These are phyloP conservation scores for Cladobotryum protrusum DNA, from an alignment of 2,329 filamentous ascomycete genomes.

Conservation along the genomic window DNA sequence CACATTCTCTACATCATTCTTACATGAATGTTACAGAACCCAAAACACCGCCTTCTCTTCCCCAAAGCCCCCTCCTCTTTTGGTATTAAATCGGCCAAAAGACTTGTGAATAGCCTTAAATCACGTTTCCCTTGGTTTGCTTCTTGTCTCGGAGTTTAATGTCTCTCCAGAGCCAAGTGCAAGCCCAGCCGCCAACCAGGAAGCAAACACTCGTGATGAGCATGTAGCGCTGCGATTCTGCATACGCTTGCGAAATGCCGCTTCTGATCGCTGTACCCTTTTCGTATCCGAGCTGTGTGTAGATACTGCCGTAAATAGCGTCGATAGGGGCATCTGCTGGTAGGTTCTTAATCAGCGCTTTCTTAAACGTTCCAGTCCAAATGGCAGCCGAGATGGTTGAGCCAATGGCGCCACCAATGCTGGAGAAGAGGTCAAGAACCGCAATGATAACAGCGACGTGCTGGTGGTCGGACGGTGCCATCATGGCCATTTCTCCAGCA, in stretches of 20 bases:
- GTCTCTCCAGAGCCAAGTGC: slow-evolving; percentile 42
- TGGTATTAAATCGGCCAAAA: too few species aligned
- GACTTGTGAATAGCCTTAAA: slow-evolving; percentile 16
- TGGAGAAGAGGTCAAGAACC: slow-evolving; percentile 53
- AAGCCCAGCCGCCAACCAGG: slow-evolving; percentile 32
- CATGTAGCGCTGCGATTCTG: slow-evolving; percentile 46
- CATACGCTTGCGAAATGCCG: slow-evolving; percentile 57
- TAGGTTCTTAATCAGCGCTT: slow-evolving; percentile 42
- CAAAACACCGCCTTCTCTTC: too few species aligned
- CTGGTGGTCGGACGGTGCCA: slow-evolving; percentile 55
- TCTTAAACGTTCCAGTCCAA: slow-evolving; percentile 55
- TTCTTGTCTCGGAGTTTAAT: slow-evolving; percentile 42
- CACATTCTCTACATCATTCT: too few species aligned
- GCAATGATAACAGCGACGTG: slow-evolving; percentile 57
- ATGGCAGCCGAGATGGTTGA: slow-evolving; percentile 56
- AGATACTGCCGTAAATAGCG: slow-evolving; percentile 40
- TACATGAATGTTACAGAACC: too few species aligned
- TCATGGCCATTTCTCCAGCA: slow-evolving; percentile 53
- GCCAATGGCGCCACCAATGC: slow-evolving; percentile 55
- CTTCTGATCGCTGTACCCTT: slow-evolving; percentile 42
- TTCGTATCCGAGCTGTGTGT: slow-evolving; percentile 49
- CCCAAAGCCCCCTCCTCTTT: too few species aligned
- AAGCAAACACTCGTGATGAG: slow-evolving; percentile 42
- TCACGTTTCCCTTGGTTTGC: slow-evolving; percentile 35
- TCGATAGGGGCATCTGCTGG: slow-evolving; percentile 36